A percentile compares a stretch with the other conserved stretches of the same genome.
Evolutionary conservation across 2,329 filamentous ascomycete genomes (phyloP).

Genomic region (Sporothrix luriei): DNA sequence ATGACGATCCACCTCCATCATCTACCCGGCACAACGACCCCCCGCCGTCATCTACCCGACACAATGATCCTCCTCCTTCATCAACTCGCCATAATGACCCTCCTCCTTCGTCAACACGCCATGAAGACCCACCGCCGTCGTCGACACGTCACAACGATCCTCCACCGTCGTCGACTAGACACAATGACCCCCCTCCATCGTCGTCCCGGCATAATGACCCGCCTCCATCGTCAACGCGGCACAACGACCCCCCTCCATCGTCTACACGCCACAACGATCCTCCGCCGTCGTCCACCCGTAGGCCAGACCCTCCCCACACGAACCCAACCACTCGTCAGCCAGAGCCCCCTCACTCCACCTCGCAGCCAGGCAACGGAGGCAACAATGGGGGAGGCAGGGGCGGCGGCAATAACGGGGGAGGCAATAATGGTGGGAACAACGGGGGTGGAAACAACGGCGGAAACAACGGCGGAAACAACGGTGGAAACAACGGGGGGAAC

Average conservation of each 20-base stretch:
- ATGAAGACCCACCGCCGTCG: neutral
- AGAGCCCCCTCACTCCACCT: neutral
- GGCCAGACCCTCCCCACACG: neutral
- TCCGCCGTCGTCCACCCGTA: neutral
- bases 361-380: neutral
- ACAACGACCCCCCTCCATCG: neutral
- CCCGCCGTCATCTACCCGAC: neutral
- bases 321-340: neutral
- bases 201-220: neutral
- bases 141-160: neutral
- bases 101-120: neutral
- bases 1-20: neutral
- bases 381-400: neutral
- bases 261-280: neutral
- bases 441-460: neutral
- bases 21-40: neutral
- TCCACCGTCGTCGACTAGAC: neutral
- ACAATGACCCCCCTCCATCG: neutral
- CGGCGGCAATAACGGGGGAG: neutral
- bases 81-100: neutral
- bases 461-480: neutral
- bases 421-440: neutral
- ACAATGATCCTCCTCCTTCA: neutral
- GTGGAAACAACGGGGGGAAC: neutral
- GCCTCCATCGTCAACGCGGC: neutral